Evolutionary conservation across 2,329 filamentous ascomycete species (phyloP), one percentile per base, ranked within the genome.

Genomic region (Aschersonia sp.): DNA sequence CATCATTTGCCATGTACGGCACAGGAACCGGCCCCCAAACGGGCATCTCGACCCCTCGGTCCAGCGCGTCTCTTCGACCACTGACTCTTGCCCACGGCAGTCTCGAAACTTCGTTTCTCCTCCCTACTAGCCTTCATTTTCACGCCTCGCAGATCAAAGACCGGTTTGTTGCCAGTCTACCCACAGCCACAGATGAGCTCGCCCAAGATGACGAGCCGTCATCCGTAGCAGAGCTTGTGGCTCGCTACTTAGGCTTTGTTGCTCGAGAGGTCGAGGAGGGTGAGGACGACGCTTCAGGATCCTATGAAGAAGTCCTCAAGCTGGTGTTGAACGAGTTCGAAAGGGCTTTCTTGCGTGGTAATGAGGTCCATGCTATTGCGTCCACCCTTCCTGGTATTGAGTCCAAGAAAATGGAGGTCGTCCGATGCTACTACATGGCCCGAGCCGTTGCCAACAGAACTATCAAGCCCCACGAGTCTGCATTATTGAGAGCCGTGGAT

Each of bases 151-250:
- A 95, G 71, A 76, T 97, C 62, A 94, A 90, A 74, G 89, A 96
- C 58, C 78, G 81, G 56, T 98, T 98, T 70, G 78, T 81, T 55
- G 76, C 85, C 44, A 87, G 82, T 54, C 77, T 98, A 56, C 94
- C 94, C 47, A 75, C 82, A 59, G 86, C 92, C 49, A 98, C 94
- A 63, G 92, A 98, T 64, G 92, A 98, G 73, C 79, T 97, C 54
- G 94, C 92, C 52, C 88, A 90, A 63, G 94, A 98, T 72, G 92
- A 98, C 58, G 94, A 98, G 73, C 92, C 92, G n/a, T 97, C 92
- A 39, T 98, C 94, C 30, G 81, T 89, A 44, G 72, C 87, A 43
- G 92, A 98, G 71, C 76, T 98, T 51, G 87, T 98, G 33, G 89
- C 87, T 52, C 81, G 90, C 63, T 98, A 94, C 68, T 81, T 98